These are phyloP conservation scores for Balamuthia mandrillaris DNA, from an alignment of 208 protist genomes.

Conservation along the genomic window DNA sequence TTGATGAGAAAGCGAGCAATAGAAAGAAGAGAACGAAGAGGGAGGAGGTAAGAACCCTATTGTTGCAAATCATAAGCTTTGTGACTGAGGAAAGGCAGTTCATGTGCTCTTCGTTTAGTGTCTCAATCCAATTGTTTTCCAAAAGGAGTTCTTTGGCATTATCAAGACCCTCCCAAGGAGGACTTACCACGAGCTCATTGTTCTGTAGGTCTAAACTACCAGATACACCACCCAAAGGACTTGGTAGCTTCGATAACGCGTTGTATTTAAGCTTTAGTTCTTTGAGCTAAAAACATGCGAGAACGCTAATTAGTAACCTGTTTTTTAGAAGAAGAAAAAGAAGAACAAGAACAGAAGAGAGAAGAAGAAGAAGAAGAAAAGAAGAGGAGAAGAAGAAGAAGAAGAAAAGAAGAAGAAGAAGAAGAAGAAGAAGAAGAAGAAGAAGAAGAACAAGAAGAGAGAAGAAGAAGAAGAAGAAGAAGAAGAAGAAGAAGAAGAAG, in stretches of 20 bases:
- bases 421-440: too few species aligned
- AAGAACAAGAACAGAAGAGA: too few species aligned
- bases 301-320: too few species aligned
- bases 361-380: too few species aligned
- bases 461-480: too few species aligned
- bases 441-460: too few species aligned
- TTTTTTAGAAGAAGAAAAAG: too few species aligned
- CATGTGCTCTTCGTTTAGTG: neutral
- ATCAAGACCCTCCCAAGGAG: neutral
- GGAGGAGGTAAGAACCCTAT: neutral
- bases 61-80: neutral
- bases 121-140: neutral
- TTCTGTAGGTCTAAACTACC: neutral
- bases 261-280: conserved; percentile 3
- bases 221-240: neutral
- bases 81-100: neutral
- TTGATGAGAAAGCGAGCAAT: neutral
- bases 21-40: neutral
- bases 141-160: neutral
- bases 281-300: too few species aligned
- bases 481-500: too few species aligned
- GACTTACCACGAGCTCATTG: neutral
- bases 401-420: too few species aligned
- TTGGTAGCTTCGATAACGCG: neutral
- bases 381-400: too few species aligned